Evolutionary conservation across 169 alveolate genomes (phyloP).

Genomic region (Sarcocystis neurona): DNA sequence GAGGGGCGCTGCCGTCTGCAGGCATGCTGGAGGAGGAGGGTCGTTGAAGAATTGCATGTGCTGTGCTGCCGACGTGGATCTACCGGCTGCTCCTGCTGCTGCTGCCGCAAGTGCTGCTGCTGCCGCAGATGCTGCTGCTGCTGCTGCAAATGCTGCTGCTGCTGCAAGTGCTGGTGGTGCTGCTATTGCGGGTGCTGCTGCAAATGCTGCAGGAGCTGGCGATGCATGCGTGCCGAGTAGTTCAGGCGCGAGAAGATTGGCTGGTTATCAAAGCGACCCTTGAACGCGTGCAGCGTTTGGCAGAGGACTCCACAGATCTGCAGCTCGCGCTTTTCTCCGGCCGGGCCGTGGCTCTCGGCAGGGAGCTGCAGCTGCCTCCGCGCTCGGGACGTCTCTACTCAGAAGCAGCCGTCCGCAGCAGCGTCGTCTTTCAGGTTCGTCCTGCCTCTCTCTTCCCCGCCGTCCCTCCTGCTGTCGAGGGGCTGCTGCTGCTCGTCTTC

Average conservation of each 20-base stretch:
- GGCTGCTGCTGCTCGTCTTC: no score
- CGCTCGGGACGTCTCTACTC: conserved; percentile 21
- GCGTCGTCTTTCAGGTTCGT: conserved; percentile 47
- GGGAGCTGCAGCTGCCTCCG: neutral
- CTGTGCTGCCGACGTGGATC: no score
- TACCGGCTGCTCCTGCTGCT: neutral
- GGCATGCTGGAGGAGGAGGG: no score
- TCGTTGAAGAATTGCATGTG: no score
- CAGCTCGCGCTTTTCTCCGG: conserved; percentile 23
- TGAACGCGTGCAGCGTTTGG: conserved; percentile 34
- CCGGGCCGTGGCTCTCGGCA: conserved; percentile 32
- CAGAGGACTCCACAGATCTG: conserved; percentile 38
- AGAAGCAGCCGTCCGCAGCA: conserved; percentile 47
- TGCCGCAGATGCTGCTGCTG: no score
- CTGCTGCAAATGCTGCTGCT: no score
- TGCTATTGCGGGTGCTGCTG: neutral
- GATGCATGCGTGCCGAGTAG: neutral
- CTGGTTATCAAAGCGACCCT: conserved; percentile 46
- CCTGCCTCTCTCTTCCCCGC: no score
- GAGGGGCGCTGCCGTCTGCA: no score
- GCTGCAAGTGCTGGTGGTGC: neutral
- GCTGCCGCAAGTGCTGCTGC: neutral
- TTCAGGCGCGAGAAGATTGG: conserved; percentile 6
- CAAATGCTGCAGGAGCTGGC: conserved; percentile 29
- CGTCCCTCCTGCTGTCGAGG: no score